Percentiles rank a stretch among this genome's conserved stretches.
These are phyloP conservation scores for Papiliotrema fonsecae DNA, from an alignment of 1,284 basidiomycete species.

Conservation along the genomic window DNA sequence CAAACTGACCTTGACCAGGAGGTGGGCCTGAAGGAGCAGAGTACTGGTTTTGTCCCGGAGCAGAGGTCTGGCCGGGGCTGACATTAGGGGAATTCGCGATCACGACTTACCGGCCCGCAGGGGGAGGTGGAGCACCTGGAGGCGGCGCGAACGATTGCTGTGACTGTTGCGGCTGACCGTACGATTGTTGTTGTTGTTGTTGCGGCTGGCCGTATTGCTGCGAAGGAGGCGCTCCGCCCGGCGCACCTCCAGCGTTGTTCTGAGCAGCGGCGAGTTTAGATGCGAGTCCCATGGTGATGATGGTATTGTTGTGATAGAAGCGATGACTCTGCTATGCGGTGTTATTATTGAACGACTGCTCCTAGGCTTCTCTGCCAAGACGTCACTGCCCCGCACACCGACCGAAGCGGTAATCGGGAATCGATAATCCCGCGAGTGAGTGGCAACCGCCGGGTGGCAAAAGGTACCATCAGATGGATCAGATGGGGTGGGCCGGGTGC, in stretches of 20 bases:
- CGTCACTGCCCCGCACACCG: too few species aligned
- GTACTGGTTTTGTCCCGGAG: background rate
- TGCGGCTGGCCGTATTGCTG: slow-evolving; percentile 11
- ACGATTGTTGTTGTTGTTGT: slow-evolving; percentile 9
- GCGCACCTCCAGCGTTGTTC: slow-evolving; percentile 14
- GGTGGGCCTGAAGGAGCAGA: slow-evolving; percentile 6
- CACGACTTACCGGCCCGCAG: background rate
- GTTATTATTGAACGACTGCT: too few species aligned
- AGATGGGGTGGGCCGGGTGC: background rate
- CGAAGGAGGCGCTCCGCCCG: slow-evolving; percentile 7
- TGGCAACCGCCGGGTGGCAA: too few species aligned
- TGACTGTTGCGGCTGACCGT: background rate
- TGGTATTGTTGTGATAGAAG: slow-evolving; percentile 2
- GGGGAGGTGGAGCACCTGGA: slow-evolving; percentile 1
- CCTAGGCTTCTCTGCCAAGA: too few species aligned
- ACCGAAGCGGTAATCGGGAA: too few species aligned
- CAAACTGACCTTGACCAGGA: background rate
- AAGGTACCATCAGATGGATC: too few species aligned
- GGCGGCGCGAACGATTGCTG: slow-evolving; percentile 2
- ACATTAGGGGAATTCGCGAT: background rate
- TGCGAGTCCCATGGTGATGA: slow-evolving; percentile 32
- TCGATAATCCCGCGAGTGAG: too few species aligned
- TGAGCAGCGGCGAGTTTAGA: slow-evolving; percentile 36
- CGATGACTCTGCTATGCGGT: background rate
- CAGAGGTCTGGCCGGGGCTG: background rate